Percentiles rank a stretch among this genome's conserved stretches.
These are phyloP conservation scores for Rhododendron ferrugineum DNA, from an alignment of 148 eudicot species.

Conservation along the genomic window DNA sequence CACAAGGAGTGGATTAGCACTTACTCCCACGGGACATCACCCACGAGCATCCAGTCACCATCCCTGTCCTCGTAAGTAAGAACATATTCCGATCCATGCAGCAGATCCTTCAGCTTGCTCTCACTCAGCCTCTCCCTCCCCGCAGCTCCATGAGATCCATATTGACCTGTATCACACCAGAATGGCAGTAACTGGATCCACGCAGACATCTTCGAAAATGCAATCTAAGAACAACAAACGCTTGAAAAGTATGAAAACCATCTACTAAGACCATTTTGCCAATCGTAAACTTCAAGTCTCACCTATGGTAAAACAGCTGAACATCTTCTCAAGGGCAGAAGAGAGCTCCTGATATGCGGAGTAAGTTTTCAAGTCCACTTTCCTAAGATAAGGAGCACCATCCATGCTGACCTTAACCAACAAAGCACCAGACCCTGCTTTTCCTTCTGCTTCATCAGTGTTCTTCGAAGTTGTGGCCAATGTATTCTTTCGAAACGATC, in stretches of 20 bases:
- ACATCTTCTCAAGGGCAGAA: conserved; percentile 61
- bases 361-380: conserved; percentile 55
- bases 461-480: conserved; percentile 33
- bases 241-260: not conserved
- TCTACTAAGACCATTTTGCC: not conserved
- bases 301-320: conserved; percentile 63
- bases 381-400: conserved; percentile 71
- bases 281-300: conserved; percentile 3
- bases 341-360: conserved; percentile 47
- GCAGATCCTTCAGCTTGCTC: conserved; percentile 37
- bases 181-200: conserved; percentile 18
- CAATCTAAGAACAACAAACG: not conserved
- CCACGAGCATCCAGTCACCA: conserved; percentile 44
- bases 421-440: conserved; percentile 27
- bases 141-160: conserved; percentile 26
- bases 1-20: conserved; percentile 10
- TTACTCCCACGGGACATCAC: conserved; percentile 52
- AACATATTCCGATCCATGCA: conserved; percentile 44
- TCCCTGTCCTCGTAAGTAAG: conserved; percentile 48
- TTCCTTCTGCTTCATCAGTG: conserved; percentile 28
- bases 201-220: conserved; percentile 7
- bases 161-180: conserved; percentile 26
- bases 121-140: conserved; percentile 33
- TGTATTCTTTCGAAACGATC: conserved; percentile 50
- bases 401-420: conserved; percentile 82